A percentile compares a stretch with the other conserved stretches of the same genome.
Evolutionary conservation across 2,329 filamentous ascomycete species (phyloP).

Genomic region (Aspergillus oerlinghausenensis): DNA sequence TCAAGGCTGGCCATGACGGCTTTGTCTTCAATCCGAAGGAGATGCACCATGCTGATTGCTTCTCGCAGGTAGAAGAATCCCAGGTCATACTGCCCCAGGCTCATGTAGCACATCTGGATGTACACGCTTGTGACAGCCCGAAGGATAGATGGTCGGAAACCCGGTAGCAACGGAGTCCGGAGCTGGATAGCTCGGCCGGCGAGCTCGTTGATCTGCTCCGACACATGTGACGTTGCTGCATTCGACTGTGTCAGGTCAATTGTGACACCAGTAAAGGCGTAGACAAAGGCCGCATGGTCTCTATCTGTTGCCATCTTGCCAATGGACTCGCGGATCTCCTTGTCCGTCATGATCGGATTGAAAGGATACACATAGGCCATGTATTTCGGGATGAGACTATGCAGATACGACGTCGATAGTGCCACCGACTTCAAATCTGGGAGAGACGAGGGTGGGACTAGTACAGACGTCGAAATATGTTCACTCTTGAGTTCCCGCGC

Average conservation of each 20-base stretch:
- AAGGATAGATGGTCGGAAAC: conserved; percentile 42
- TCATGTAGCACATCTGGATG: conserved; percentile 51
- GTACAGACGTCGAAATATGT: conserved; percentile 22
- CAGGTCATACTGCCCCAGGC: conserved; percentile 45
- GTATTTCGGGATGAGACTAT: conserved; percentile 44
- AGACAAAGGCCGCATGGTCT: conserved; percentile 41
- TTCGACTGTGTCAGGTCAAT: conserved; percentile 37
- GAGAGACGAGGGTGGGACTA: not conserved
- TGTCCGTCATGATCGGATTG: conserved; percentile 42
- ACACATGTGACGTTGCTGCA: conserved; percentile 23
- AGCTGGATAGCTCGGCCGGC: conserved; percentile 32
- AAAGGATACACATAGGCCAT: conserved; percentile 44
- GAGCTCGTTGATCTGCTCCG: conserved; percentile 23
- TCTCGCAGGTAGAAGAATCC: conserved; percentile 51
- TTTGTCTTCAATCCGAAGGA: conserved; percentile 42
- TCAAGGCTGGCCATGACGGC: conserved; percentile 28
- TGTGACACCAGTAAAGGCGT: conserved; percentile 44
- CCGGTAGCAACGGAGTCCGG: conserved; percentile 34
- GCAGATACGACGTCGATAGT: conserved; percentile 26
- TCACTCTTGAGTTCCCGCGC: not conserved
- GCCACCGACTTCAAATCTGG: conserved; percentile 4
- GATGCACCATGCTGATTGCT: conserved; percentile 44
- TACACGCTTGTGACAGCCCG: conserved; percentile 51
- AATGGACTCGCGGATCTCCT: conserved; percentile 35
- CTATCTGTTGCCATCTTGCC: conserved; percentile 34